phyloP scores from a whole-genome alignment of 352 stramenopile species.

The Phytophthora hybrid region DNA sequence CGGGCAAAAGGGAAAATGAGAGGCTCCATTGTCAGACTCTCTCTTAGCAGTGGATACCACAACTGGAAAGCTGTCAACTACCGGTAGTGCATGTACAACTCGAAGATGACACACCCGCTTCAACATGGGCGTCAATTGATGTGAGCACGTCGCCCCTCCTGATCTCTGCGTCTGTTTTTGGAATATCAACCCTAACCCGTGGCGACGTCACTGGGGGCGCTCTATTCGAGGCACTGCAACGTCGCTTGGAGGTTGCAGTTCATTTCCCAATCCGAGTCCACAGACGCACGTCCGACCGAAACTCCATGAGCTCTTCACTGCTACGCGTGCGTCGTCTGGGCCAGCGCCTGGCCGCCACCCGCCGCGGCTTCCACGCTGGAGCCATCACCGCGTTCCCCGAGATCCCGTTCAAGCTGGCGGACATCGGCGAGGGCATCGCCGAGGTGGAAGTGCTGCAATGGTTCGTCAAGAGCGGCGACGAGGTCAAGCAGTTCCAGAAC shows the following conservation, averaged over 20 bases:
- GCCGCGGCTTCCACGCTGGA: slow-evolving; percentile 58
- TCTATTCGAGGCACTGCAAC: slow-evolving; percentile 32
- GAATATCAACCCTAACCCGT: slow-evolving; percentile 13
- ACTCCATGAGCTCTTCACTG: slow-evolving; percentile 19
- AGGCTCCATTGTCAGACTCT: neutral
- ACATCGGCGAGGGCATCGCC: slow-evolving; percentile 99
- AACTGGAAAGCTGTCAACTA: neutral
- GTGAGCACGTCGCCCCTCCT: neutral
- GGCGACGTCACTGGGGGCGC: slow-evolving; percentile 17
- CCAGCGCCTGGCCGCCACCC: slow-evolving; percentile 24
- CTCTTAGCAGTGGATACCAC: neutral
- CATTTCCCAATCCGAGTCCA: slow-evolving; percentile 29
- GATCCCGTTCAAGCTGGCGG: slow-evolving; percentile 92
- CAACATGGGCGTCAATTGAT: neutral
- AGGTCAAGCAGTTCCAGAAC: slow-evolving; percentile 96
- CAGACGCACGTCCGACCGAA: slow-evolving; percentile 7
- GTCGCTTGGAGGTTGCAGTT: neutral
- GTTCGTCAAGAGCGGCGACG: slow-evolving; percentile 95
- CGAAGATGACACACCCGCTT: slow-evolving; percentile 20
- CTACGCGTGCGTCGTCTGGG: slow-evolving; percentile 16
- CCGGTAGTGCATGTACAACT: slow-evolving; percentile 14
- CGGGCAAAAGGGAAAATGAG: slow-evolving; percentile 29
- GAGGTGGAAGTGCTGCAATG: slow-evolving; percentile 99
- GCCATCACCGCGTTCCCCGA: slow-evolving; percentile 59
- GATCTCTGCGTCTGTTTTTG: no score